Conservation (phyloP, 2,329 filamentous ascomycete genomes). For the Penicillium rolfsii region DNA sequence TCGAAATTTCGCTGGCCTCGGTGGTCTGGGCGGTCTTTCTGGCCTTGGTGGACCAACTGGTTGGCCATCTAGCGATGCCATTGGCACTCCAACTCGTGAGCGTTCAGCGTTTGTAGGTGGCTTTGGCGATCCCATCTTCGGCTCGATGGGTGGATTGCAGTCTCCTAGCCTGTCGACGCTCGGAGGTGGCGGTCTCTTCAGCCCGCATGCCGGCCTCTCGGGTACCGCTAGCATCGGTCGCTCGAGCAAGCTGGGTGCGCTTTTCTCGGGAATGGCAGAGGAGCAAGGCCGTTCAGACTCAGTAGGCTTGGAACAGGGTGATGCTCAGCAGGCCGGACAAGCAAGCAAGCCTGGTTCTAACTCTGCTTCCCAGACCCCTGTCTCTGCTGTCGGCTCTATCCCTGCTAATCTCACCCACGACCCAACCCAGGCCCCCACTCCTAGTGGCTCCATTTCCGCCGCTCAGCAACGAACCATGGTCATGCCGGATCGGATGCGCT, state of each 20-base stretch:
- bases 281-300: slow-evolving; percentile 63
- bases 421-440: slow-evolving; percentile 37
- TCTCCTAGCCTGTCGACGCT: slow-evolving; percentile 46
- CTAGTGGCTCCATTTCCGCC: slow-evolving; percentile 64
- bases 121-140: slow-evolving; percentile 69
- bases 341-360: slow-evolving; percentile 35
- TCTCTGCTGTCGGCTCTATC: slow-evolving; percentile 41
- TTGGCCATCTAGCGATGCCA: slow-evolving; percentile 64
- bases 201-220: slow-evolving; percentile 57
- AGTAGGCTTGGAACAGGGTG: slow-evolving; percentile 57
- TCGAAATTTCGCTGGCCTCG: slow-evolving; percentile 69
- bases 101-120: slow-evolving; percentile 54
- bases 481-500: slow-evolving; percentile 98
- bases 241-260: slow-evolving; percentile 78
- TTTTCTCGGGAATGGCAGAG: slow-evolving; percentile 82
- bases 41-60: slow-evolving; percentile 55
- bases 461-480: slow-evolving; percentile 87
- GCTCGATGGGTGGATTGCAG: slow-evolving; percentile 74
- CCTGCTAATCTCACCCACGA: slow-evolving; percentile 38
- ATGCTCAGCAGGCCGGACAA: slow-evolving; percentile 34
- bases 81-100: slow-evolving; percentile 72
- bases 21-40: slow-evolving; percentile 56
- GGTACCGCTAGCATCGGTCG: slow-evolving; percentile 70
- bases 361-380: slow-evolving; percentile 41
- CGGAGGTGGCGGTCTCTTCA: slow-evolving; percentile 62